Base-by-base conservation (phyloP, 352 stramenopile species). In the Pythium phragmiticola region DNA sequence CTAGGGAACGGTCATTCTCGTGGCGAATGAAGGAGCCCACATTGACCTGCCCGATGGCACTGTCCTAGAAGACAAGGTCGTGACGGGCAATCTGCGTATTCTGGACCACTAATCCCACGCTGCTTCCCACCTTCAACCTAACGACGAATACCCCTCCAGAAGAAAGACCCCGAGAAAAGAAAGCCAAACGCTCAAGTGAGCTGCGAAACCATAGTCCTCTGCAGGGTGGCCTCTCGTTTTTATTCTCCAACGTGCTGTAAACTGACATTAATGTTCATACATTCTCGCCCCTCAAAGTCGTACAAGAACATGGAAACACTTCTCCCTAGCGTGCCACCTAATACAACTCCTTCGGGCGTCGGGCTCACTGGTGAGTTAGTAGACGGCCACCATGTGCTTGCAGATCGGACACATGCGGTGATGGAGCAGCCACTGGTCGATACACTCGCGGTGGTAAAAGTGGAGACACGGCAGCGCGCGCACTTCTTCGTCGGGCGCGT, bases 1-100 rank as follows among this genome's bases (percentile, higher is more conserved):
- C 13, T 64, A 97, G 88, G 93, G 93, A 45, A 98, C 93, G 12
- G 93, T 98, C 33, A 98, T 98, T 78, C 82, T 98, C 51, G 92
- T 98, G 46, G 93, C 93, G 14, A 97, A 98, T 57, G 92, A 98
- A 77, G 93, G 93, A 30, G 88, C 84, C 50, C 90, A 96, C 49
- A 98, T 98, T 60, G 94, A 97, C 60, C 77, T 98, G 47, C 93
- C 92, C 0, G 92, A 97, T 45, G 91, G 91, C 43, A 97, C 93
- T 8, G 87, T 98, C 58, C 75, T 98, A 45, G 83, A 97, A 78
- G 91, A 98, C 72, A 97, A 98, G 75, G 93, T 98, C 43, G 91
- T 98, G 58, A 98, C 93, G 1, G 93, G 93, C 34, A 97, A 98
- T 66, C 65, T 98, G 47, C 80, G 90, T 37, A 98, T 98, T 57